Evolutionary conservation across 306 rosid species (phyloP).

Genomic region (Quercus rubra): DNA sequence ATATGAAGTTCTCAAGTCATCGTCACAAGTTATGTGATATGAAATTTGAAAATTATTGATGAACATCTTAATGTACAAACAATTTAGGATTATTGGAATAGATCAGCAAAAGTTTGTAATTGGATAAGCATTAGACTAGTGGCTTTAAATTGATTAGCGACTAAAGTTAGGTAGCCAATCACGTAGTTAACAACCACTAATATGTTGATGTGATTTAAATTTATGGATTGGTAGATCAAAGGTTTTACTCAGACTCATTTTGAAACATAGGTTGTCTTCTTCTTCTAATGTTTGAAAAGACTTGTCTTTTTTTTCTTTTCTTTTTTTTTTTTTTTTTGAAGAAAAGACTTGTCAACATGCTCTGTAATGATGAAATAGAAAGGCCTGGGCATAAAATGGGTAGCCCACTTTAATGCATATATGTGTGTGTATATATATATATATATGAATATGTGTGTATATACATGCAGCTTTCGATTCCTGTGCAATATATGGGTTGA

Average conservation of each 20-base stretch:
- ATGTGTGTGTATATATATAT: too few relatives aligned
- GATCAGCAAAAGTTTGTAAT: background rate
- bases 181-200: constrained; percentile 43
- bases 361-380: too few relatives aligned
- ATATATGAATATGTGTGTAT: too few relatives aligned
- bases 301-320: too few relatives aligned
- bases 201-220: constrained; percentile 34
- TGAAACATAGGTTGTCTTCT: too few relatives aligned
- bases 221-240: constrained; percentile 27
- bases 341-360: too few relatives aligned
- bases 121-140: constrained; percentile 20
- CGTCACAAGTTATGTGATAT: background rate
- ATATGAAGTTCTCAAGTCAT: background rate
- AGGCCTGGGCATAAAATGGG: too few relatives aligned
- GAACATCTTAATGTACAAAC: too few relatives aligned
- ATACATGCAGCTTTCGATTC: too few relatives aligned
- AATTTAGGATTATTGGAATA: background rate
- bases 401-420: too few relatives aligned
- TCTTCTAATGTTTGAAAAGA: too few relatives aligned
- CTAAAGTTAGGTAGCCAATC: constrained; percentile 57
- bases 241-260: constrained; percentile 27
- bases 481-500: background rate
- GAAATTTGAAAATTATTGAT: background rate
- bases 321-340: too few relatives aligned
- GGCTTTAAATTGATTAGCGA: constrained; percentile 30